phyloP scores from a whole-genome alignment of 371 early-diverging fungal genomes.

The Mucor piriformis region DNA sequence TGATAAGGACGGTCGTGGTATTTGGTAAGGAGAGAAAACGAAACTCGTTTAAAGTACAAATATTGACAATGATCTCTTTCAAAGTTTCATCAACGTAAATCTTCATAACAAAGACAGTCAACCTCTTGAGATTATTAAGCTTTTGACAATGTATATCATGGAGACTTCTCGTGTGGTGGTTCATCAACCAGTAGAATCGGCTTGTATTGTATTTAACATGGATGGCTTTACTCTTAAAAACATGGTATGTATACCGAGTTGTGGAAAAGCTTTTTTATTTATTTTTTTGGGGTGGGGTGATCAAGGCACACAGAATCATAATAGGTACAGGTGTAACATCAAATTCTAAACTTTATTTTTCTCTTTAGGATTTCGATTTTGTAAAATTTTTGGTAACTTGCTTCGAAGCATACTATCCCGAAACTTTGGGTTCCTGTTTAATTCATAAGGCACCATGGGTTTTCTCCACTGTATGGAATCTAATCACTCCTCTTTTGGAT shows the following conservation, averaged over 20 bases:
- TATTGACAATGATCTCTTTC: background rate
- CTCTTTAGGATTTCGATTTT: constrained; percentile 66
- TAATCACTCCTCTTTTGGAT: constrained; percentile 84
- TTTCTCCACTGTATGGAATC: constrained; percentile 78
- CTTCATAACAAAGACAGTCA: constrained; percentile 64
- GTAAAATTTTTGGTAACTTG: constrained; percentile 81
- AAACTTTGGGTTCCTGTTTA: constrained; percentile 76
- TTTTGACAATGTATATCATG: constrained; percentile 78
- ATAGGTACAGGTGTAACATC: constrained; percentile 1
- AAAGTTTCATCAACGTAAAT: constrained; percentile 64
- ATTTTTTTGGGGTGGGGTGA: constrained; percentile 3
- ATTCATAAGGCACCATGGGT: constrained; percentile 89
- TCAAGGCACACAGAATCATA: background rate
- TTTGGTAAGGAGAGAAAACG: constrained; percentile 51
- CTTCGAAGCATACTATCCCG: constrained; percentile 90
- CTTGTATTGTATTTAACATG: constrained; percentile 85
- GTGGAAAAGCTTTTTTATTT: background rate
- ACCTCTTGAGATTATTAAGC: constrained; percentile 57
- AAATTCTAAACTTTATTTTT: background rate
- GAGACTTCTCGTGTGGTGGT: constrained; percentile 82
- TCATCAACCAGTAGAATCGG: constrained; percentile 75
- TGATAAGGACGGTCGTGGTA: constrained; percentile 58
- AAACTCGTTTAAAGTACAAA: background rate
- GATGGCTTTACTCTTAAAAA: constrained; percentile 78
- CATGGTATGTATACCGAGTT: constrained; percentile 58